Evolutionary conservation across 768 basidiomycete genomes (phyloP), one percentile per base, ranked within the genome.

Genomic region (Cyclocybe aegerita): DNA sequence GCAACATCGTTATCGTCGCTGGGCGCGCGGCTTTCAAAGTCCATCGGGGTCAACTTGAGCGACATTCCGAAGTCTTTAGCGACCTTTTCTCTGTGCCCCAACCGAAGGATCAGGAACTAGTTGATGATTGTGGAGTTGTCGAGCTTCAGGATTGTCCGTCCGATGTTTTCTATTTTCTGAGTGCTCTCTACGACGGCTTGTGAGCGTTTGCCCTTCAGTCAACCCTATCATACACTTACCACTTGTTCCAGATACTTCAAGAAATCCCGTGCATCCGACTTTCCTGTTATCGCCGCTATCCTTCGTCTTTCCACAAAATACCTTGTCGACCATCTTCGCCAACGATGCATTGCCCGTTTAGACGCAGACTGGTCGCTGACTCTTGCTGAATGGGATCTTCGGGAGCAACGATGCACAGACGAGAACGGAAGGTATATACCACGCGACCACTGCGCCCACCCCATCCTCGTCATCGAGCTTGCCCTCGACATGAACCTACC

Each of bases 61-160:
- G 89, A 4, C 88, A 90, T 52, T 89, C 88, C 0, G 88, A 90
- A 36, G 74, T 90, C n/a, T 90, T 91, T 65, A 73, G 75, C 51
- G 83, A 79, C 53, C 68, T 89, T 51, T 81, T 91, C 56, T 71
- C 78, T 1, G 65, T 90, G 7, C 86, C 86, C 3, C 83, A 82
- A 52, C 85, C 85, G 1, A 46, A 64, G 31, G 66, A 71, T 11
- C 71, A 73, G 48, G 74, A 75, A 10, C 62, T 77, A 2, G 66
- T 85, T 37, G 85, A 89, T 10, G 83, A 80, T 0, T 85, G 82
- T 54, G 65, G 70, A 0, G 79, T 71, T 50, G 79, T 90, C 30
- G 78, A 81, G 52, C 62, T 91, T 7, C 75, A 87, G 41, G 88
- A 90, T 56, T 70, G 73, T 45, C 82, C 86, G 0, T 77, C 80